These are phyloP conservation scores for Lonicera japonica DNA, from an alignment of 129 eudicot genomes.

Conservation along the genomic window DNA sequence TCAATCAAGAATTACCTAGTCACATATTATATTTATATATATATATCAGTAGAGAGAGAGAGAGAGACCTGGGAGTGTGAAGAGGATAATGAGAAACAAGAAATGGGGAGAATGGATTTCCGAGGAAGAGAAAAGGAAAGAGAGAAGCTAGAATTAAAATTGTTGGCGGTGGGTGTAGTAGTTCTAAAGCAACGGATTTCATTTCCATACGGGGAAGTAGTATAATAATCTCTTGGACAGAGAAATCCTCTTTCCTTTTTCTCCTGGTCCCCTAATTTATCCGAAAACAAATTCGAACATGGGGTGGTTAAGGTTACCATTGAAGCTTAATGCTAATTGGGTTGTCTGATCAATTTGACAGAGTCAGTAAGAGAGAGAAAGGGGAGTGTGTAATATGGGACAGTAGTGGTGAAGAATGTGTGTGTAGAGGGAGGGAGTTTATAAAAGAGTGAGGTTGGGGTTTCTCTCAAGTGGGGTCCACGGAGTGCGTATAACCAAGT, in stretches of 20 bases:
- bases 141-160: background rate
- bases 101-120: background rate
- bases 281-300: slow-evolving; percentile 10
- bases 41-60: slow-evolving; percentile 1
- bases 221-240: background rate
- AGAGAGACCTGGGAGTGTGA: slow-evolving; percentile 3
- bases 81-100: slow-evolving; percentile 8
- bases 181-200: slow-evolving; percentile 2
- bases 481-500: too few species aligned
- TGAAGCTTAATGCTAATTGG: background rate
- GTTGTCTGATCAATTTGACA: background rate
- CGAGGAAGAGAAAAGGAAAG: background rate
- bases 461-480: too few species aligned
- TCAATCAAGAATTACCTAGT: too few species aligned
- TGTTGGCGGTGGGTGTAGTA: background rate
- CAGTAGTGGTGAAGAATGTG: background rate
- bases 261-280: background rate
- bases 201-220: background rate
- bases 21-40: background rate
- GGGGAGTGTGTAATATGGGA: background rate
- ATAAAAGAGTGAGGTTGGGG: background rate
- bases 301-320: slow-evolving; percentile 9
- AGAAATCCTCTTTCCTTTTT: slow-evolving; percentile 1
- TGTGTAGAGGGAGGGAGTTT: background rate
- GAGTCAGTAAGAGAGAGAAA: background rate